Evolutionary conservation across 2,329 filamentous ascomycete genomes (phyloP), one percentile per base, ranked within the genome.

Genomic region (Juglanconis sp.): DNA sequence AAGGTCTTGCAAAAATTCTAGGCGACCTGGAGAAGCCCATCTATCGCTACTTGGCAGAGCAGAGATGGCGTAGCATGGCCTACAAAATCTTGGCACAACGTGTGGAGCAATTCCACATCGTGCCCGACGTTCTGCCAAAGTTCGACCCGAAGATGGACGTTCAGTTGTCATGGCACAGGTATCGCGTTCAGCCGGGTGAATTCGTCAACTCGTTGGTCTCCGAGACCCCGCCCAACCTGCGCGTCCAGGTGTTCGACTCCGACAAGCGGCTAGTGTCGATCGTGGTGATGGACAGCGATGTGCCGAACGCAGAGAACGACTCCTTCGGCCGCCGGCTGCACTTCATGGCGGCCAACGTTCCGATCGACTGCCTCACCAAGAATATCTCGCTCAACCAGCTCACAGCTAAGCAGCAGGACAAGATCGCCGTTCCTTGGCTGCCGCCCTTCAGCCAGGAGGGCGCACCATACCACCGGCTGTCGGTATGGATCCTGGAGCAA

Each of bases 11-110:
- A 30, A 47, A 24, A 17, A 6, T 44, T n/a, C 10, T 32, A 97
- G 93, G 90, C 65, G 92, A 98, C 75, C 94, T 98, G 92, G 88
- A 86, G 79, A 96, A 96, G 75, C 94, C 94, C 64, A 93, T 99
- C 71, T 99, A 99, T 80, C 90, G 94, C 65, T 85, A 90, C 74
- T 88, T 98, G 54, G 91, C 94, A 63, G 85, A 96, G 71, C 79
- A 83, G 68, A 92, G 96, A 79, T 99, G 95, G 95, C 87, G 88
- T 67, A 81, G 86, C 65, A 92, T 95, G 78, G 88, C 92, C 71
- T 86, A 89, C 68, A 86, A 87, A 68, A 78, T 98, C 64, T 84
- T 96, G 65, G 81, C 87, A 64, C 95, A 99, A 79, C 89, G 95
- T 71, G 89, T 98, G 70, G 79, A 84, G 53, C 92, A 96, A 73